Evolutionary conservation across 306 rosid species (phyloP).

Genomic region (Glycine latifolia): DNA sequence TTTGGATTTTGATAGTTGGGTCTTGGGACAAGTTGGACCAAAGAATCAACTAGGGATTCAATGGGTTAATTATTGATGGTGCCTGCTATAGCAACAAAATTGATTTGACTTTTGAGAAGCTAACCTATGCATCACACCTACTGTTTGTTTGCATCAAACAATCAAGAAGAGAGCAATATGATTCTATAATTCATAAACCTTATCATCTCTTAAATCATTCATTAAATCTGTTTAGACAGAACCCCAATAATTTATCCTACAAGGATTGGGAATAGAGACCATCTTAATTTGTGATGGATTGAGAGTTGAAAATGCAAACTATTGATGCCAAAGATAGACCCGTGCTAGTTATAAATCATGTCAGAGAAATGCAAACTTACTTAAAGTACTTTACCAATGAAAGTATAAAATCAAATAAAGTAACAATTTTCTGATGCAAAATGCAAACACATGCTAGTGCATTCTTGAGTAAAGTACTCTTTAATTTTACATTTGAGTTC

Average conservation of each 20-base stretch:
- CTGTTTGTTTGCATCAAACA: too few species aligned
- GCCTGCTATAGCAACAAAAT: too few species aligned
- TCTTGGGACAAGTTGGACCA: too few species aligned
- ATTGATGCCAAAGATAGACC: background rate
- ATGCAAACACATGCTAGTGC: conserved; percentile 9
- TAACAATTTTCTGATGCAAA: background rate
- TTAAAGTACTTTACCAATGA: background rate
- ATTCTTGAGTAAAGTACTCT: background rate
- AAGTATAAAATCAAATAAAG: background rate
- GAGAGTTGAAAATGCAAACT: background rate
- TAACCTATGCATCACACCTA: too few species aligned
- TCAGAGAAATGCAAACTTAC: background rate
- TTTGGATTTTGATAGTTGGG: too few species aligned
- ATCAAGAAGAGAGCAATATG: too few species aligned
- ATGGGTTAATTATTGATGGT: too few species aligned
- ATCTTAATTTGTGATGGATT: background rate
- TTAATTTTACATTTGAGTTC: background rate
- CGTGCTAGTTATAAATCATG: background rate
- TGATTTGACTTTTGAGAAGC: too few species aligned
- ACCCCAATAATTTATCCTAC: background rate
- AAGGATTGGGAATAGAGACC: background rate
- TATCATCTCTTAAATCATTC: too few species aligned
- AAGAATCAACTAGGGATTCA: too few species aligned
- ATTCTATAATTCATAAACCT: too few species aligned
- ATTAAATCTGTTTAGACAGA: too few species aligned